Base-by-base conservation (phyloP, 1,284 basidiomycete genomes). In the Irpex rosettiformis region DNA sequence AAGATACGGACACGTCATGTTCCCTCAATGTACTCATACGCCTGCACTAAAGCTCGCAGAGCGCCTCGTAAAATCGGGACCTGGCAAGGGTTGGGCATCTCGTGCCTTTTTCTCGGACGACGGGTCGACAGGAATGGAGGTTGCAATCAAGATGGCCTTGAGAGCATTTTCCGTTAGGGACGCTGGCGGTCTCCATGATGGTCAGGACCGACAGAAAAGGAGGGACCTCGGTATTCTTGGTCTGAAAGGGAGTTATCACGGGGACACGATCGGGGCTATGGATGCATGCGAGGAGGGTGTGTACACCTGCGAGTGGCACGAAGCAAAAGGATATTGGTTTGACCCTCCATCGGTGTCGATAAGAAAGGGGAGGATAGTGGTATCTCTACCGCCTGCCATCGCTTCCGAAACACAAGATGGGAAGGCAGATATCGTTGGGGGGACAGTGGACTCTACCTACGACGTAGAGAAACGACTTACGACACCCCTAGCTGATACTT, bases 191-290 rank as follows among this genome's bases (percentile, higher is more conserved):
- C 63, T 80, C 7, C 66, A 68, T 21, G 64, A 54, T 25, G 62
- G 52, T 11, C 45, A 53, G 45, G 52, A 48, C 13, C 49, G 69
- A 5, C 42, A 57, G 11, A 76, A 78, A n/a, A 77, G 77, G 63
- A 85, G 83, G 62, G 76, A 84, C 33, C 77, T 96, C 13, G 92
- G 93, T 16, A 83, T 99, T 0, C 72, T 99, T 2, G 96, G 96
- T 0, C 70, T 98, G 45, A 90, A 88, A 64, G 96, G 96, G 1
- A 94, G 94, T 67, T 99, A 99, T 74, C 96, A 99, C 68, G 96
- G 96, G 4, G 96, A 99, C 72, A 98, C 96, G 18, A 97, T 98
- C 65, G 96, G 96, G 1, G 89, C 90, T 0, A 98, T 99, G 96
- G 94, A 98, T 65, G 96, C 96, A 3, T 92, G 89, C 65, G 87